These are phyloP conservation scores for Boletus pseudopeckii DNA, from an alignment of 768 basidiomycete species.

Conservation along the genomic window DNA sequence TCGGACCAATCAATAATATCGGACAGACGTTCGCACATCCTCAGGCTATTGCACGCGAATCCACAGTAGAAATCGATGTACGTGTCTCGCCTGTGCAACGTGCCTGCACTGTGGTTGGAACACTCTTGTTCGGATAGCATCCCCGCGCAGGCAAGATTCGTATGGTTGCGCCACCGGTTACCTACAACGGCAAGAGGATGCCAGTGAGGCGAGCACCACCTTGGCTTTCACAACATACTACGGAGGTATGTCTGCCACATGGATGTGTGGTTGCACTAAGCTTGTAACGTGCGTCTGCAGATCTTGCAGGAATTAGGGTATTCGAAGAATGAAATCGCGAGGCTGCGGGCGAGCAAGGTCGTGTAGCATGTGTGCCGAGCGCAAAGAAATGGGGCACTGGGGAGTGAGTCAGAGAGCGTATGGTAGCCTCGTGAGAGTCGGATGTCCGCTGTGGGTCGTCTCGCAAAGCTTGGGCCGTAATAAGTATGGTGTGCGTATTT, in stretches of 20 bases:
- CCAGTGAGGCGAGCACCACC: conserved; percentile 73
- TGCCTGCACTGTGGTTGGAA: conserved; percentile 10
- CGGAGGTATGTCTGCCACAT: conserved; percentile 47
- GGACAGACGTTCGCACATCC: conserved; percentile 87
- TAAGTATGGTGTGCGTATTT: conserved; percentile 23
- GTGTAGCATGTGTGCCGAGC: conserved; percentile 31
- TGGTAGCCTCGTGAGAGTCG: conserved; percentile 5
- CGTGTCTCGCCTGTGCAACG: conserved; percentile 35
- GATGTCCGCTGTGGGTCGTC: conserved; percentile 30
- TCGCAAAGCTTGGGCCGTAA: conserved; percentile 4
- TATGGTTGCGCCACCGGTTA: conserved; percentile 76
- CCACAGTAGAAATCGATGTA: conserved; percentile 78
- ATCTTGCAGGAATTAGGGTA: conserved; percentile 45
- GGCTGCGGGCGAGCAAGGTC: conserved; percentile 41
- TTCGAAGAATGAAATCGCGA: conserved; percentile 36
- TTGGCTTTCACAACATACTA: conserved; percentile 83
- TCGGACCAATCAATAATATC: conserved; percentile 92
- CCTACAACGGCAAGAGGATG: conserved; percentile 80
- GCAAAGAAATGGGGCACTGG: conserved; percentile 19
- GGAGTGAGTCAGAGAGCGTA: neutral
- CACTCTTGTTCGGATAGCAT: conserved; percentile 44
- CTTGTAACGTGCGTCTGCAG: conserved; percentile 24
- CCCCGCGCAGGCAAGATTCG: conserved; percentile 73
- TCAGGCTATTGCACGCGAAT: conserved; percentile 70
- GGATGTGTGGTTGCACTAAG: neutral